Percentiles rank a stretch among this genome's conserved stretches.
These are phyloP conservation scores for Botryococcus braunii DNA, from an alignment of 163 green algal genomes.

Conservation along the genomic window DNA sequence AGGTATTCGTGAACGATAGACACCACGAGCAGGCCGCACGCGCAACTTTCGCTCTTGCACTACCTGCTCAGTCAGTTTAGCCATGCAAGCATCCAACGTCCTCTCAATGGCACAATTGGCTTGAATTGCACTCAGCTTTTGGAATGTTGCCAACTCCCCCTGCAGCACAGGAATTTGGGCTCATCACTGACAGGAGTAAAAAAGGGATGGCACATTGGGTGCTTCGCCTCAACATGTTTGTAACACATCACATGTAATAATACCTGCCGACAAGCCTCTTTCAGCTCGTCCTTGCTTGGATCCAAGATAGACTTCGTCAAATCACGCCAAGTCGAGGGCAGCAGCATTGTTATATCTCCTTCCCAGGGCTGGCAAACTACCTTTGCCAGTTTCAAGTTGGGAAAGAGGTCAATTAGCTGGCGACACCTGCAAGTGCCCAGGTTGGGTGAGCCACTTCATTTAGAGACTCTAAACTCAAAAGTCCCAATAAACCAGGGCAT, in stretches of 20 bases:
- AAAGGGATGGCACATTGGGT: no score
- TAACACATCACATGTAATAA: no score
- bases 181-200: not conserved
- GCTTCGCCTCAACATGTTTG: no score
- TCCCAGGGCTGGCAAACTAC: conserved; percentile 93
- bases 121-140: conserved; percentile 80
- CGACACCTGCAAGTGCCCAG: conserved; percentile 47
- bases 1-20: no score
- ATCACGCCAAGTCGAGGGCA: conserved; percentile 65
- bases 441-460: no score
- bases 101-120: conserved; percentile 83
- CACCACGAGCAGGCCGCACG: no score
- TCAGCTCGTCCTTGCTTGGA: conserved; percentile 62
- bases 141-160: conserved; percentile 74
- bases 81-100: conserved; percentile 76
- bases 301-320: conserved; percentile 84
- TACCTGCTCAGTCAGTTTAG: conserved; percentile 21
- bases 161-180: conserved; percentile 21
- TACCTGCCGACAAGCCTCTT: conserved; percentile 28
- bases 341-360: conserved; percentile 94
- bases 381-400: conserved; percentile 52
- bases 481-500: no score
- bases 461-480: no score
- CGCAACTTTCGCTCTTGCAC: no score
- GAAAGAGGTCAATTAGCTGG: conserved; percentile 75